Evolutionary conservation across 805 yeast genomes (phyloP), one percentile per base, ranked within the genome.

Genomic region (Dipodascus albidus): DNA sequence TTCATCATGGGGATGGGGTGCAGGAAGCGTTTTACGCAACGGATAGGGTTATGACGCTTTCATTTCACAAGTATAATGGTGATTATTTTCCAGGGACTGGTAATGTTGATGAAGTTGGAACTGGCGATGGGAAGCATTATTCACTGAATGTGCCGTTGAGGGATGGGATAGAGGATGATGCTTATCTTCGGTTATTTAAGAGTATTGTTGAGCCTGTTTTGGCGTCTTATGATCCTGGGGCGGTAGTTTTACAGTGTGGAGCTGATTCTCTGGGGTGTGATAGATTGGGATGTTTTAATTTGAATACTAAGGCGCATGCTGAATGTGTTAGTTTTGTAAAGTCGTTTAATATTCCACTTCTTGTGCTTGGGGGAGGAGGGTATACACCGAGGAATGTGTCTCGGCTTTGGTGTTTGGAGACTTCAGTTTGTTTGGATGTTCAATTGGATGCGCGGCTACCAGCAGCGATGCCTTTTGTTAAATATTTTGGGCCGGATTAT

Each of bases 331-430:
- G 84, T 60, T 91, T 80, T 69, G 88, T 90, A 51, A 86, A 85
- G 66, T 77, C 86, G 6, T 87, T 91, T 64, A 86, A 87, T 50
- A 76, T 93, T 17, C 98, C 99, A 8, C 72, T 87, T 77, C 79
- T 93, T 83, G 95, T 93, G 27, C 76, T 93, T 20, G 99, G 99
- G 44, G 99, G 99, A 50, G 99, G 99, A 61, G 99, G 99, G 20
- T 93, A 93, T 71, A 93, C 99, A 1, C 95, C 95, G 78, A 79
- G 97, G 67, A 93, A 93, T 66, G 99, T 93, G 50, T 88, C 97
- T 3, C 75, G 99, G 60, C 79, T 95, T 11, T 91, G 99, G 98
- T 80, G 96, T 1, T 90, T 77, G 64, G 99, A 93, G 69, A 83
- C 96, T 0, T 91, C 96, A 35, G 75, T 93, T 23, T 76, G 91